Evolutionary conservation across 2,329 filamentous ascomycete species (phyloP), one percentile per base, ranked within the genome.

Genomic region (Myriosclerotinia duriaeana): DNA sequence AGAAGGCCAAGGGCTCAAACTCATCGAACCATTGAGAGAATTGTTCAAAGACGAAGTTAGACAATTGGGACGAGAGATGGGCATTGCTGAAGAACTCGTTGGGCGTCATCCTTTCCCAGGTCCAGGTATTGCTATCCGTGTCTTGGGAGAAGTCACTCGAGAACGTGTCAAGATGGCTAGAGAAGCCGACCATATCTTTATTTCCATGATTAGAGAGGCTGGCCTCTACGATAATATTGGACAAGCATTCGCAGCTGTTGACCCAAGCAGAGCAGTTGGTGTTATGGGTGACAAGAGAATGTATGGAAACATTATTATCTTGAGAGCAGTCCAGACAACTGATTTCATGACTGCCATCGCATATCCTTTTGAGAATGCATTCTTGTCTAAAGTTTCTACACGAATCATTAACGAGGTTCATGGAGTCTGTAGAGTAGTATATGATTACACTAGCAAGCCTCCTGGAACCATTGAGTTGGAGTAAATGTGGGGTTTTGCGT

Each of bases 41-140:
- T 81, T 95, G 40, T 94, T 93, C 84, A 95, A 95, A 77, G 90
- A 95, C 72, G 91, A 95, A 79, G 91, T 92, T 36, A 84, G 90
- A 67, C 79, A 83, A 70, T 79, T 93, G 5, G 90, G 91, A 44
- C 86, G 85, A 20, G 82, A 90, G 69, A 82, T 93, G 4, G 87
- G 87, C 36, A 91, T 93, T 67, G 83, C 87, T 60, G 83, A 90
- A 69, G 85, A 91, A n/a, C 86, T 94, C 9, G 88, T 94, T 65
- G 90, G 87, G 86, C 82, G 91, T 42, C 90, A 93, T 74, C 89
- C 90, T 34, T 93, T 92, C 83, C 89, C 89, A 0, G 90, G 90
- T 52, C 89, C 88, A 15, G 87, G 88, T 63, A 83, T 89, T 66
- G 88, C 86, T 36, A 89, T 90, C 71, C 86, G 84, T 79, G 62